Evolutionary conservation across 306 rosid species (phyloP), one percentile per base, ranked within the genome.

Genomic region (Fagus crenata): DNA sequence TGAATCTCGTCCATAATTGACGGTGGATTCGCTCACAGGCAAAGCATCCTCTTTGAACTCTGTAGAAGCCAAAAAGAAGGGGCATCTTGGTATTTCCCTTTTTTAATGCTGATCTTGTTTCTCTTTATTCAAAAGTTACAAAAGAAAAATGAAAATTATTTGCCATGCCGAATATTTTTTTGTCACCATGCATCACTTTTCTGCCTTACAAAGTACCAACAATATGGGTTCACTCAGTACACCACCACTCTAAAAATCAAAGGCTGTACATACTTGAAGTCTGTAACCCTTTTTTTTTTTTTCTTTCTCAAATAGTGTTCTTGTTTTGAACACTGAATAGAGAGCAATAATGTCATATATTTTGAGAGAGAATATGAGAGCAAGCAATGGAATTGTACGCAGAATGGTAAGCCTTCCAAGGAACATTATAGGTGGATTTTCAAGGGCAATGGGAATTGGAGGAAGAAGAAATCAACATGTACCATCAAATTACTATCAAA

Each of bases 371-470:
- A 77, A 68, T 56, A 60, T 69, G 18, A 78, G 85, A 81, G 75
- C 73, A 4, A 67, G 68, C 41, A 80, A 83, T 22, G 80, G 89
- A 37, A 77, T 93, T 2, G 81, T 87, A 63, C 89, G 92, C 36
- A 80, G 96, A 18, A 88, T 91, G 80, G 84, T 80, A 17, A 83
- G 63, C 82, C 87, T 91, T 71, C 97, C 90, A 0, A 78, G 95
- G 71, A 91, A 85, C 81, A 80, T 93, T 71, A 60, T 89, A 74
- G 90, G 82, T 1, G 87, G 89, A 6, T 84, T 88, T 68, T 90
- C 91, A 32, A 89, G 94, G 77, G 51, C 51, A 9, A 46, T 46
- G 51, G 51, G 51, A 46, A 46, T 46, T 7, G 51, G 51, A 46
- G 51, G 51, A 2, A 46, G 51, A 46, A 46, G 51, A 46, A 46